Evolutionary conservation across 768 basidiomycete genomes (phyloP).

Genomic region (Pulveroboletus sp.): DNA sequence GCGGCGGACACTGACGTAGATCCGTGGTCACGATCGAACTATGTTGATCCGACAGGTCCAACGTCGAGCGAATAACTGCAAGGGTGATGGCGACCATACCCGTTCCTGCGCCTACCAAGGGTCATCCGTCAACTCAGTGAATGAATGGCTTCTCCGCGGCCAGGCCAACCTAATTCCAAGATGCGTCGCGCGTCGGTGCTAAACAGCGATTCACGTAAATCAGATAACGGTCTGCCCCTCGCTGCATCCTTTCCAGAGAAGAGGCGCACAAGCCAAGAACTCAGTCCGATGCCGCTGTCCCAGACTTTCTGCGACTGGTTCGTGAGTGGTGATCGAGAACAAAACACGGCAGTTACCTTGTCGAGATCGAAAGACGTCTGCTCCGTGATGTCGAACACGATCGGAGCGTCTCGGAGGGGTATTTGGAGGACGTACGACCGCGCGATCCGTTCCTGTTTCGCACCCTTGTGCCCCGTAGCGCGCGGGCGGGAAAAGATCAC

Average conservation of each 20-base stretch:
- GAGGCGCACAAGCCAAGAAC: slow-evolving; percentile 64
- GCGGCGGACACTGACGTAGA: slow-evolving; percentile 48
- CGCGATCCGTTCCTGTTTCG: slow-evolving; percentile 67
- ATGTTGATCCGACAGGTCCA: slow-evolving; percentile 15
- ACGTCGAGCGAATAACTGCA: slow-evolving; percentile 48
- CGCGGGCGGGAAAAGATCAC: slow-evolving; percentile 41
- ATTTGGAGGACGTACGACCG: slow-evolving; percentile 16
- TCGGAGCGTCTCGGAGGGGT: not conserved
- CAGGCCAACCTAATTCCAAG: slow-evolving; percentile 63
- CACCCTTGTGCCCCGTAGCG: slow-evolving; percentile 9
- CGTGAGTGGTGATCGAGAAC: slow-evolving; percentile 12
- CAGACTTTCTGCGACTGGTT: slow-evolving; percentile 74
- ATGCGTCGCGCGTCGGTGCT: slow-evolving; percentile 39
- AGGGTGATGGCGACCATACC: slow-evolving; percentile 75
- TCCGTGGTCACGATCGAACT: slow-evolving; percentile 61
- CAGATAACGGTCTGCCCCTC: slow-evolving; percentile 1
- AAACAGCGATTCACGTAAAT: slow-evolving; percentile 39
- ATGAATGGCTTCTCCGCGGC: not conserved
- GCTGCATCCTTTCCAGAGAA: slow-evolving; percentile 12
- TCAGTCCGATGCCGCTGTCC: slow-evolving; percentile 88
- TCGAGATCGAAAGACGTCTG: slow-evolving; percentile 90
- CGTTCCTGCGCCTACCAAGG: slow-evolving; percentile 69
- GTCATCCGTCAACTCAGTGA: not conserved
- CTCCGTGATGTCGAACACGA: slow-evolving; percentile 55
- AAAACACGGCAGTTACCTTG: too few species aligned